A percentile compares a stretch with the other conserved stretches of the same genome.
These are phyloP conservation scores for Penicillium malachiteum DNA, from an alignment of 495 filamentous ascomycete genomes.

Conservation along the genomic window DNA sequence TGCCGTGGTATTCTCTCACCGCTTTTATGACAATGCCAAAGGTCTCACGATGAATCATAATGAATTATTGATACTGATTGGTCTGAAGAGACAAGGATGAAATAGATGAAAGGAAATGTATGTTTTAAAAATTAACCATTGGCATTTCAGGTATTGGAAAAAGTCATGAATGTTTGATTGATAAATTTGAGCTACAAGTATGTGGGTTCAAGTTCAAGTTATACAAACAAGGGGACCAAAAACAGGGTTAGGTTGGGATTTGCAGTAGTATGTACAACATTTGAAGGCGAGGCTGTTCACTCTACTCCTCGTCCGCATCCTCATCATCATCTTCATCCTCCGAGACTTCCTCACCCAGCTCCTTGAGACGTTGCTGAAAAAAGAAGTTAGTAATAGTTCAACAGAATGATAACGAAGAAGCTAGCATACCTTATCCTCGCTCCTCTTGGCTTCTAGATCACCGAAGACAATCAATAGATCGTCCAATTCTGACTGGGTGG, in stretches of 20 bases:
- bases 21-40: not conserved
- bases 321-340: conserved; percentile 75
- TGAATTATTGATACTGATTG: too few relatives aligned
- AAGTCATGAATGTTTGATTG: not conserved
- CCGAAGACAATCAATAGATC: conserved; percentile 84
- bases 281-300: not conserved
- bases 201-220: too few relatives aligned
- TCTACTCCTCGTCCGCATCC: conserved; percentile 55
- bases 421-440: conserved; percentile 70
- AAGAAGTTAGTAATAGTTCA: not conserved
- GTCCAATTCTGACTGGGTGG: conserved; percentile 71
- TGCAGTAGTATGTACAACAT: conserved; percentile 1
- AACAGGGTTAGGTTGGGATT: too few relatives aligned
- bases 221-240: too few relatives aligned
- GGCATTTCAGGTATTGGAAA: not conserved
- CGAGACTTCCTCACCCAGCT: conserved; percentile 69
- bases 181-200: not conserved
- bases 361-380: conserved; percentile 65
- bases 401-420: not conserved
- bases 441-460: conserved; percentile 84
- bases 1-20: conserved; percentile 8
- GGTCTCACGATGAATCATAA: too few relatives aligned
- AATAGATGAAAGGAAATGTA: too few relatives aligned
- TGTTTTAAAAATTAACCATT: too few relatives aligned
- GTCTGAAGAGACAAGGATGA: too few relatives aligned